Conservation (phyloP, 2,329 filamentous ascomycete genomes). For the Sporothrix dimorphospora region DNA sequence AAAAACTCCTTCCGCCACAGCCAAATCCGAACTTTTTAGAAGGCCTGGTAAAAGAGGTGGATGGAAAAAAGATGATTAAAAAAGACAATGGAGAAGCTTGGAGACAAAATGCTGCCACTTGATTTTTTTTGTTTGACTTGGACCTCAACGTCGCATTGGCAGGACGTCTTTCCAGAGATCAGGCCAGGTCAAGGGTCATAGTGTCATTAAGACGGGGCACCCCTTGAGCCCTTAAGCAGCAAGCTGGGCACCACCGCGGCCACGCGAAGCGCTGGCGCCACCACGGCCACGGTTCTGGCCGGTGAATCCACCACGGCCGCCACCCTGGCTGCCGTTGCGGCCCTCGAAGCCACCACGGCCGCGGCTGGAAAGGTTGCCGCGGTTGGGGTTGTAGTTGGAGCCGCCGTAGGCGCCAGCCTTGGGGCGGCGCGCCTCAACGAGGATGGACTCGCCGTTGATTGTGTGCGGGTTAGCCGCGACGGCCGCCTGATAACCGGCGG, state of each 20-base stretch:
- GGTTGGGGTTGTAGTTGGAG: constrained; percentile 65
- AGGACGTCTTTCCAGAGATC: background rate
- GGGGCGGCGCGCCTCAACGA: constrained; percentile 85
- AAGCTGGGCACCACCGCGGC: constrained; percentile 63
- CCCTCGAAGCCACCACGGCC: constrained; percentile 69
- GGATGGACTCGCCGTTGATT: constrained; percentile 79
- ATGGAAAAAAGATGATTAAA: background rate
- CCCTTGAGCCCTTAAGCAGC: constrained; percentile 53
- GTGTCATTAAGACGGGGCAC: background rate
- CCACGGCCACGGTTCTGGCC: constrained; percentile 66
- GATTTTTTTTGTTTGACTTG: background rate
- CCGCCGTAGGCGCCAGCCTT: constrained; percentile 72
- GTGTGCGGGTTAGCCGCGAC: constrained; percentile 82
- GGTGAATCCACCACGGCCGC: constrained; percentile 68
- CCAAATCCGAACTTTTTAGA: constrained; percentile 21
- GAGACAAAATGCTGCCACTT: constrained; percentile 2
- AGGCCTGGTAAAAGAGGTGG: constrained; percentile 9
- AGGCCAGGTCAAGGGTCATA: background rate
- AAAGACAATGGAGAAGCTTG: constrained; percentile 3
- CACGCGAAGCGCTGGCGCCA: constrained; percentile 65
- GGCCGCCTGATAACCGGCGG: constrained; percentile 81
- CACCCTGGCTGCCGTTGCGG: constrained; percentile 60
- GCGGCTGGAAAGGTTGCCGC: constrained; percentile 63
- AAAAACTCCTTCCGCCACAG: constrained; percentile 22
- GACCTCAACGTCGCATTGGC: background rate